Evolutionary conservation across 2,329 filamentous ascomycete genomes (phyloP), one percentile per base, ranked within the genome.

Genomic region (Dissoconium aciculare): DNA sequence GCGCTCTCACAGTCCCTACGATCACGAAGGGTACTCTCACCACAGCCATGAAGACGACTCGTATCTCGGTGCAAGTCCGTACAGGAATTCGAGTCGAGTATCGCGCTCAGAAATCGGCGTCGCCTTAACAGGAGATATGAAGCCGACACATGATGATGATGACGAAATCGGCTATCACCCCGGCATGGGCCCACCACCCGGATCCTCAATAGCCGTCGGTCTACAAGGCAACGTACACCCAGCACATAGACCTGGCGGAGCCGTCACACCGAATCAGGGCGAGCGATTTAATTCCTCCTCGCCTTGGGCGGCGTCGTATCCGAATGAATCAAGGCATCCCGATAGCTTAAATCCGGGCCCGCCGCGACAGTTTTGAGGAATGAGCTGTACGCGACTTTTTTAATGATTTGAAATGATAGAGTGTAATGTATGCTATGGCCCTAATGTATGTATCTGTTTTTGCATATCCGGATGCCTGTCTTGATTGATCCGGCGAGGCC

Each of bases 151-250:
- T 17, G 28, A 15, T 26, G 35, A 36, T 3, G 32, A 38, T 5
- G 27, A 36, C 9, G 31, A 44, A 16, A 32, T 23, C 4, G 42
- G 36, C 4, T 45, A 42, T 33, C 45, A 48, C 35, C 44, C 45
- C 11, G 45, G 43, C 11, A 38, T 41, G 36, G 38, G 34, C 5
- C 39, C 38, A 12, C 31, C 34, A 8, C 36, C 32, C 12, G 33
- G 34, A 9, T 30, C 34, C 5, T 11, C 29, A 11, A 33, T 38
- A 5, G 11, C 37, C 6, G 23, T 29, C n/a, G 35, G 33, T 3
- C 26, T 31, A 11, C 31, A 31, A 19, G 36, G 35, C n/a, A 26
- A 27, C 6, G 30, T 43, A 5, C 41, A 43, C 28, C 41, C 41
- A 21, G 30, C 33, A 4, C 28, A 37, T 29, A 17, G 36, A 25